Conservation (phyloP, 2,329 filamentous ascomycete genomes). For the Pleomassaria siparia region DNA sequence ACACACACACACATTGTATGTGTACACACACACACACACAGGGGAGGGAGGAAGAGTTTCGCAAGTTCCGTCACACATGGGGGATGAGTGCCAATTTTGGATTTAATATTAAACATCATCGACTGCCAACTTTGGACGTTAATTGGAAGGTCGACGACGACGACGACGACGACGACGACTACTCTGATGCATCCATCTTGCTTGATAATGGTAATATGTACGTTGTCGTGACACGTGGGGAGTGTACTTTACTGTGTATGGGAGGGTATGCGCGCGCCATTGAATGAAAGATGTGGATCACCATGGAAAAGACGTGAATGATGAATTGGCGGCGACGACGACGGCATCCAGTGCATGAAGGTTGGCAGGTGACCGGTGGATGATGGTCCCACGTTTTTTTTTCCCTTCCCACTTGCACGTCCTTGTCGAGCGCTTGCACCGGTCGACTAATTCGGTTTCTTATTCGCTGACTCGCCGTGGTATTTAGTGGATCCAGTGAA, state of each 20-base stretch:
- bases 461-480: constrained; percentile 31
- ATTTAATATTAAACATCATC: too few relatives aligned
- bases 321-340: constrained; percentile 18
- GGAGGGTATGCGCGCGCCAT: constrained; percentile 14
- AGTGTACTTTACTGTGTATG: background rate
- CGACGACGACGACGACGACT: too few relatives aligned
- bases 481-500: constrained; percentile 12
- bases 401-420: too few relatives aligned
- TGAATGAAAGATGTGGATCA: too few relatives aligned
- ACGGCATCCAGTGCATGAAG: constrained; percentile 37
- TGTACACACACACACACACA: constrained; percentile 24
- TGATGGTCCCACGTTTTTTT: constrained; percentile 19
- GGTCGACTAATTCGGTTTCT: constrained; percentile 19
- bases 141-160: too few relatives aligned
- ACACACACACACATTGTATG: too few relatives aligned
- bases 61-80: constrained; percentile 19
- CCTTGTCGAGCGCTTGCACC: constrained; percentile 31
- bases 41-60: constrained; percentile 31
- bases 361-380: constrained; percentile 24
- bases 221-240: constrained; percentile 12
- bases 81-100: constrained; percentile 3
- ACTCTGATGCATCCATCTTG: constrained; percentile 3
- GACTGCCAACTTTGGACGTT: background rate
- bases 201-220: too few relatives aligned
- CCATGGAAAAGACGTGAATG: constrained; percentile 10